Evolutionary conservation across 2,329 filamentous ascomycete genomes (phyloP), one percentile per base, ranked within the genome.

Genomic region (Penicillium oxalicum): DNA sequence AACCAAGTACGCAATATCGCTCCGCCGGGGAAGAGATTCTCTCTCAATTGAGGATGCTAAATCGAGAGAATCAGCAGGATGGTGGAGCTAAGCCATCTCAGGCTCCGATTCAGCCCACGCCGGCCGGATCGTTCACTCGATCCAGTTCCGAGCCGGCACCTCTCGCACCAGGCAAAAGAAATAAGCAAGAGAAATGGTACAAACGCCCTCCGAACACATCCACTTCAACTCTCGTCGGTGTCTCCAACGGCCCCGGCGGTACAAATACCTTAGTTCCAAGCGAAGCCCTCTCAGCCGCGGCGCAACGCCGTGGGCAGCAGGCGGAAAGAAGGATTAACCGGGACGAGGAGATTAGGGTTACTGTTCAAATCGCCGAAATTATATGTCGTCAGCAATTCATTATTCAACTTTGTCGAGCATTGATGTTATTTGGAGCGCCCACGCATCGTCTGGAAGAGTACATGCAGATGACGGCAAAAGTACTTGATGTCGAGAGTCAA

Each of bases 391-490:
- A 95, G 58, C 81, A 82, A 43, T 95, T 94, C 65, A 78, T 96
- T 12, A 78, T 91, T 51, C 90, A 88, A 68, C 79, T 96, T 34
- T 95, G 90, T 64, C 81, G 82, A 40, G 87, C 87, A 1, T 72
- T 95, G 49, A 95, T 96, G 89, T 76, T 82, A 61, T 95, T 88
- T 55, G 91, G 91, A n/a, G 91, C 91, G 0, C 91, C 91, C 1
- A 94, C 90, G 0, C 91, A 96, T 71, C 82, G 91, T 24, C 75
- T 95, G 12, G 91, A 95, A 69, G 73, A 95, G 63, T 95, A 94
- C 67, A 84, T 95, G 80, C 83, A 80, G 54, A 94, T 91, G 86
- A 88, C 87, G 4, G 84, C 90, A 1, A 80, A 87, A 13, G 87
- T 93, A 1, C 78, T 95, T 29, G 87, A 90, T 67, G 90, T 95